Base-by-base conservation (phyloP, 495 filamentous ascomycete species). In the Hypoxylon trugodes region DNA sequence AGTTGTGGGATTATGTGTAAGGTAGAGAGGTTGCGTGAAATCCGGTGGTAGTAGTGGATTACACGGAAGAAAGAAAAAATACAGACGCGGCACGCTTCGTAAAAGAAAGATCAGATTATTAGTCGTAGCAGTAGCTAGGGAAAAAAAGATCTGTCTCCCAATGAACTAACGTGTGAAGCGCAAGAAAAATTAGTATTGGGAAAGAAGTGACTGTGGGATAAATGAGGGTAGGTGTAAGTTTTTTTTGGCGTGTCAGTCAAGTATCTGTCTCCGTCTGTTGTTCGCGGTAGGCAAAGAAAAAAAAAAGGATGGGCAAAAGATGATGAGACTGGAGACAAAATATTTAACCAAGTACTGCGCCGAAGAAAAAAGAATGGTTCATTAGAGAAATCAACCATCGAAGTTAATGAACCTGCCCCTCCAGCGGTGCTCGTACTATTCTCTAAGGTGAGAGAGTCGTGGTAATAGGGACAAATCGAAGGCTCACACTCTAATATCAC, bases 401-500 rank as follows among this genome's bases (percentile, higher is more conserved):
- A 38, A 40, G 22, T 45, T n/a, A 16, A 35, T 16, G 19, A 48
- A 40, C 12, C 33, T 48, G 33, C 21, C 40, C 41, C 24, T n/a
- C 25, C 12, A 8, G 7, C 19, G 25, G 8, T 24, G n/a, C 13
- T 38, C 15, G n/a, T n/a, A 5, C 25, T 19, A 19, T n/a, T 32
- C 30, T 21, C 37, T 41, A 66, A 54, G 49, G 47, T 41, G 46
- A 49, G 24, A 57, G 37, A 41, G 51, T 64, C 36, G 41, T 42
- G 33, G 46, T 28, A 50, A 55, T 50, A 52, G 33, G 46, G 46
- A 53, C 38, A 46, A 66, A 32, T 51, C 21, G 52, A 51, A 48
- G 26, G 56, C 56, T 61, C 50, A 50, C 43, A 48, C 32, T 24
- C 42, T 18, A 15, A 41, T 54, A 54, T 69, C 66, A 25, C 66